Evolutionary conservation across 306 rosid species (phyloP), one percentile per base, ranked within the genome.

Genomic region (Styphnolobium japonicum): DNA sequence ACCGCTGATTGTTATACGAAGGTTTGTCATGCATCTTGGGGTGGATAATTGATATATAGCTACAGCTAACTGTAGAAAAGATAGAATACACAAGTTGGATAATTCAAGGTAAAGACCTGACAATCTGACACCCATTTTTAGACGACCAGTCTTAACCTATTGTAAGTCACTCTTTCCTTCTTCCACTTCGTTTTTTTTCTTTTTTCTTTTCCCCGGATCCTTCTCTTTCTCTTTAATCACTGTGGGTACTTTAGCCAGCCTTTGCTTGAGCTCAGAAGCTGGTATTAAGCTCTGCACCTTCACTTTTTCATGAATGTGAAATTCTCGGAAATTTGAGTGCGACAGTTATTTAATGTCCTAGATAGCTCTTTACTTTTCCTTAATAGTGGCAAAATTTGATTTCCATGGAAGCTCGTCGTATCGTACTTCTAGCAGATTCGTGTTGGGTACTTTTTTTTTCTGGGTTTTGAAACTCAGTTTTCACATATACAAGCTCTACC

Each of bases 361-460:
- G 60, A 52, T 6, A 62, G 19, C 60, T 65, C 75, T 42, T 77
- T 43, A 51, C 63, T 36, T 83, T 78, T 65, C 86, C 80, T 77
- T 9, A 56, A 37, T 48, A 5, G 67, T 80, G 65, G 82, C 39
- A 82, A 81, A 71, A 53, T 75, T 76, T 78, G 75, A 56, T 62
- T 72, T 75, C 80, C 90, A 71, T 83, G 81, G 83, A 81, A 84
- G 61, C 80, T 75, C 69, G 34, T 53, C n/a, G 11, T 51, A 53
- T 76, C 53, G 27, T 63, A 36, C 56, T 78, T 60, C 61, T 52
- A 75, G 67, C 51, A 57, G 51, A 22, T 60, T 34, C n/a, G 66
- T 23, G 4, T 61, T 74, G 64, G 73, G 19, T 62, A 43, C 5
- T 39, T 21, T 58, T 42, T 18, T 19, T 51, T 31, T 15, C 23